Evolutionary conservation across 73 alveolate species (phyloP).

Genomic region (Effrenium voratum): DNA sequence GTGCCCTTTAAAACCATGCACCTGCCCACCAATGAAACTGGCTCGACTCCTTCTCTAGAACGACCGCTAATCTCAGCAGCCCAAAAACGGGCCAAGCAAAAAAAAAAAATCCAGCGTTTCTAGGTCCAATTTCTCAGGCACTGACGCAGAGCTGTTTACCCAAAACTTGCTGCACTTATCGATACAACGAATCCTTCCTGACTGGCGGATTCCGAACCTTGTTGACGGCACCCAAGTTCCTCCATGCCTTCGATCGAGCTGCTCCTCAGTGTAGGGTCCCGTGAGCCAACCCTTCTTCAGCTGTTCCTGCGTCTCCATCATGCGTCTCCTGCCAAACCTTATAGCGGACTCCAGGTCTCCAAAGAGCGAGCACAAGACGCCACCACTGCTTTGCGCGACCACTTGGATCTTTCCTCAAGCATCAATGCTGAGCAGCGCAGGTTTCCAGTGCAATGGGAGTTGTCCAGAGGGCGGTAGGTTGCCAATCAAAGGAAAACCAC

Average conservation of each 20-base stretch:
- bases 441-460: neutral
- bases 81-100: neutral
- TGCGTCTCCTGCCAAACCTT: neutral
- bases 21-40: no score
- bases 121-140: neutral
- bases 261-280: neutral
- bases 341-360: neutral
- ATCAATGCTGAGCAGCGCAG: neutral
- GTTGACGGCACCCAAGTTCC: neutral
- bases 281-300: neutral
- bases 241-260: no score
- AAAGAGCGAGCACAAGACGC: neutral
- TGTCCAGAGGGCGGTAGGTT: neutral
- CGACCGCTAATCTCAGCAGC: no score
- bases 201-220: conserved; percentile 12
- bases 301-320: no score
- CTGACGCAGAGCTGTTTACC: neutral
- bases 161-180: neutral
- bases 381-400: neutral
- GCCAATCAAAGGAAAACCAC: neutral
- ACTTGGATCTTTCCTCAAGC: neutral
- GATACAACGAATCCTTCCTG: neutral
- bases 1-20: neutral
- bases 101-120: neutral
- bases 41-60: no score